Evolutionary conservation across 1,139 yeast species (phyloP), one percentile per base, ranked within the genome.

Genomic region (Hyphopichia fennica): DNA sequence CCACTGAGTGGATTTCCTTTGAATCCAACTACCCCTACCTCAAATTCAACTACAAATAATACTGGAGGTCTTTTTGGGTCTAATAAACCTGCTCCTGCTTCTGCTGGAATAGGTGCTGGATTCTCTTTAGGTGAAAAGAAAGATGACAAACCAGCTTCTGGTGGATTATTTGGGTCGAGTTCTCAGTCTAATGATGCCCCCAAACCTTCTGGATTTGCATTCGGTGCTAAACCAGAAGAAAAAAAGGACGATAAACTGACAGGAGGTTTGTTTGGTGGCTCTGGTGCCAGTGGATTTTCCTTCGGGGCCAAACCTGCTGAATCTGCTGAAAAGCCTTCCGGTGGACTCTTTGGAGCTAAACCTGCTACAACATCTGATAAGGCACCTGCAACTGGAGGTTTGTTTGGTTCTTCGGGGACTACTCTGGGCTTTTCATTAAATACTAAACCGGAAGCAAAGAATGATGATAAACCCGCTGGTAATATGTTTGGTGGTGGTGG

Each of bases 281-380:
- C 51, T 34, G 57, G 52, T 18, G 46, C 56, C 9, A 20, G 51
- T n/a, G 56, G 54, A 6, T 53, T 59, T 32, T 44, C 60, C 11
- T 63, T 64, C 43, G 69, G 68, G 3, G 50, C 63, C 13, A 55
- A 54, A 40, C 48, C 55, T 10, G 63, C 53, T 31, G 18, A 33
- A 19, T 25, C 35, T n/a, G 52, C 45, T 14, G 50, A 42, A 14
- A 51, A 46, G 34, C n/a, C n/a, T n/a, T n/a, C n/a, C n/a, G n/a
- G 50, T 53, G 39, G 49, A 52, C 16, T 55, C n/a, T n/a, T n/a
- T n/a, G n/a, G n/a, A n/a, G n/a, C 43, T 30, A 56, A 44, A 20
- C 41, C 51, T 13, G 53, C 27, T n/a, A 13, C 30, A n/a, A n/a
- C n/a, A n/a, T n/a, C n/a, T n/a, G n/a, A n/a, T n/a, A n/a, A n/a